Evolutionary conservation across 345 rosid genomes (phyloP).

Genomic region (Dipteronia sinensis): DNA sequence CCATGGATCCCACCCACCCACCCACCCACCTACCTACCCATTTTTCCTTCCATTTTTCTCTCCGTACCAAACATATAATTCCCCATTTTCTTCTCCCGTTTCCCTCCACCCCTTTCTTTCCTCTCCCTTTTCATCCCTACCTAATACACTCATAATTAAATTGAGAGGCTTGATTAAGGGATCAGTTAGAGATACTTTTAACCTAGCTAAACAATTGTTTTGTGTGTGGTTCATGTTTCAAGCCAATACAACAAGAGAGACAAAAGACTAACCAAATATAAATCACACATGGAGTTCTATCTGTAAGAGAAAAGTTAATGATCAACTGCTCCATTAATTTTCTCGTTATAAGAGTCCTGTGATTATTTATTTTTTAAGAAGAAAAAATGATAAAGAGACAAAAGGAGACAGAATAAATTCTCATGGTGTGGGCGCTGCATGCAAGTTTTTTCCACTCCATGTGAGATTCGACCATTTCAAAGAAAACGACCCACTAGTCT

Average conservation of each 20-base stretch:
- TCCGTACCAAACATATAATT: too few species aligned
- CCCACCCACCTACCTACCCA: too few species aligned
- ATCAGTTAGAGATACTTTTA: too few species aligned
- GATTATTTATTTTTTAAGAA: not conserved
- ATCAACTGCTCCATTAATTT: conserved; percentile 13
- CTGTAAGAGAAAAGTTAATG: conserved; percentile 4
- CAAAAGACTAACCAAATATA: not conserved
- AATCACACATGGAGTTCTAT: not conserved
- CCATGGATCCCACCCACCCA: too few species aligned
- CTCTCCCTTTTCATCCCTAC: too few species aligned
- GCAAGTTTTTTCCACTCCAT: conserved; percentile 26
- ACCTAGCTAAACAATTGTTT: not conserved
- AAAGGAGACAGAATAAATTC: conserved; percentile 30
- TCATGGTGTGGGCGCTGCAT: conserved; percentile 29
- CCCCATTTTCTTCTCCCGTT: too few species aligned
- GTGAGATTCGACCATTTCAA: conserved; percentile 39
- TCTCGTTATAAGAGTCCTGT: not conserved
- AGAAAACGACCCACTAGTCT: conserved; percentile 7
- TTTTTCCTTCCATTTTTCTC: too few species aligned
- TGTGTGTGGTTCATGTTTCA: not conserved
- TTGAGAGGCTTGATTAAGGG: too few species aligned
- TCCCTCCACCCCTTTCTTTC: too few species aligned
- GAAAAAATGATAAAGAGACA: conserved; percentile 10
- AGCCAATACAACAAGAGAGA: not conserved
- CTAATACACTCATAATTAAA: too few species aligned